Percentiles rank a stretch among this genome's conserved stretches.
phyloP scores from a whole-genome alignment of 192 early-diverging fungal species.

The Coemansia sp. region DNA sequence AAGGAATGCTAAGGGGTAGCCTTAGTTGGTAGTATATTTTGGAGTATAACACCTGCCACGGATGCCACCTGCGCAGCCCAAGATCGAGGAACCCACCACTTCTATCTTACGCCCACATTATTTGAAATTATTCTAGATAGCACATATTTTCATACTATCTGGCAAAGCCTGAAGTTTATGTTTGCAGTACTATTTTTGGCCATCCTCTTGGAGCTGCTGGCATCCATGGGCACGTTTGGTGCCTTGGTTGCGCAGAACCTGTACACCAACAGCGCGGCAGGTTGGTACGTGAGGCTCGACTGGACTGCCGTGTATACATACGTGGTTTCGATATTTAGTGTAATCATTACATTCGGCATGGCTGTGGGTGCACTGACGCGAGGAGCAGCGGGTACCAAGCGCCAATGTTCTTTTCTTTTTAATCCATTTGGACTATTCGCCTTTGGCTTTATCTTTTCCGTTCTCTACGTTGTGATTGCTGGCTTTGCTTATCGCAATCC shows the following conservation, averaged over 20 bases:
- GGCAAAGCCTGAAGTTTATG: constrained; percentile 4
- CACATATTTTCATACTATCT: neutral
- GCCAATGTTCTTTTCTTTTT: constrained; percentile 28
- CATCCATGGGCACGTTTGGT: constrained; percentile 51
- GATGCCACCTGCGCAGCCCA: constrained; percentile 4
- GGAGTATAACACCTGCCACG: neutral
- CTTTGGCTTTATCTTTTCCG: constrained; percentile 34
- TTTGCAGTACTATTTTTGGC: constrained; percentile 37
- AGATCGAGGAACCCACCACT: neutral
- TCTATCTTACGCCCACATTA: neutral
- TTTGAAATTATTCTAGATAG: neutral
- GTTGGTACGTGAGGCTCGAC: constrained; percentile 46
- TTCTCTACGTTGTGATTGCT: constrained; percentile 47
- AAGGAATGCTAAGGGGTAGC: no score
- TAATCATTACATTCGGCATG: constrained; percentile 28
- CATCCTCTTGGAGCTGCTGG: constrained; percentile 41
- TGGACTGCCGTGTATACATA: constrained; percentile 52
- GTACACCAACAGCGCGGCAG: constrained; percentile 51
- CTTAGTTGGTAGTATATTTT: no score
- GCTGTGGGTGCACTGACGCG: constrained; percentile 37
- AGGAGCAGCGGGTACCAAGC: constrained; percentile 9
- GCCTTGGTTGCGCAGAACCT: constrained; percentile 46
- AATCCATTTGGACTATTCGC: constrained; percentile 36
- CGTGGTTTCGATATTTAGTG: constrained; percentile 34
- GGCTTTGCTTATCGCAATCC: constrained; percentile 51